phyloP scores from a whole-genome alignment of 2,329 filamentous ascomycete genomes.

The Penicillium olsonii region DNA sequence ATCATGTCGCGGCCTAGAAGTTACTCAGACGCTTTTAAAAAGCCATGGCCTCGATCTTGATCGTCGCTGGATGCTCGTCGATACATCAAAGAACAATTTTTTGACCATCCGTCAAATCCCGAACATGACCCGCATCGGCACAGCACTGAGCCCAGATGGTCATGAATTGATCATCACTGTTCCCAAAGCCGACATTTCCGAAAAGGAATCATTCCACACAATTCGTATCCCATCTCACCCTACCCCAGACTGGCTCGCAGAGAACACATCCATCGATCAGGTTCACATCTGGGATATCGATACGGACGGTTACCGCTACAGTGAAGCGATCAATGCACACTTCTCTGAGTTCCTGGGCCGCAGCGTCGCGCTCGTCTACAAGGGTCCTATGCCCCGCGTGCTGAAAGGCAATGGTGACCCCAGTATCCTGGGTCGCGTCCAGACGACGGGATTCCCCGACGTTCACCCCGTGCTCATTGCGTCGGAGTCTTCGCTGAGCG shows the following conservation, averaged over 20 bases:
- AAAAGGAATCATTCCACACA: constrained; percentile 9
- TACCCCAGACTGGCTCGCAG: constrained; percentile 53
- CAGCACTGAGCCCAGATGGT: constrained; percentile 48
- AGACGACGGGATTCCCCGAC: constrained; percentile 61
- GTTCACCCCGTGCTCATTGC: constrained; percentile 60
- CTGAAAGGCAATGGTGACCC: constrained; percentile 59
- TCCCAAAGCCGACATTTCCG: constrained; percentile 28
- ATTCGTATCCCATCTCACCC: constrained; percentile 60
- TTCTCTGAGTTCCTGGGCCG: constrained; percentile 60
- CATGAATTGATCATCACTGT: constrained; percentile 50
- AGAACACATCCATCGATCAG: constrained; percentile 51
- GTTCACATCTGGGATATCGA: constrained; percentile 62
- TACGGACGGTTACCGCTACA: constrained; percentile 61
- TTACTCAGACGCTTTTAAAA: constrained; percentile 54
- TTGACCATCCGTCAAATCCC: constrained; percentile 64
- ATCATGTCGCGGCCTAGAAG: constrained; percentile 63
- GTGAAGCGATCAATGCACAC: constrained; percentile 50
- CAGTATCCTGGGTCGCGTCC: constrained; percentile 54
- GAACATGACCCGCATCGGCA: constrained; percentile 64
- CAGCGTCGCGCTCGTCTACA: constrained; percentile 61
- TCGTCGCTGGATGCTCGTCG: constrained; percentile 67
- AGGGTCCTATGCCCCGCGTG: constrained; percentile 59
- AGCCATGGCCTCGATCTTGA: constrained; percentile 63
- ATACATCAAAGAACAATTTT: constrained; percentile 55
- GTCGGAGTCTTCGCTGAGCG: constrained; percentile 56